Base-by-base conservation (phyloP, 495 filamentous ascomycete genomes). In the Penicillium subrubescens region DNA sequence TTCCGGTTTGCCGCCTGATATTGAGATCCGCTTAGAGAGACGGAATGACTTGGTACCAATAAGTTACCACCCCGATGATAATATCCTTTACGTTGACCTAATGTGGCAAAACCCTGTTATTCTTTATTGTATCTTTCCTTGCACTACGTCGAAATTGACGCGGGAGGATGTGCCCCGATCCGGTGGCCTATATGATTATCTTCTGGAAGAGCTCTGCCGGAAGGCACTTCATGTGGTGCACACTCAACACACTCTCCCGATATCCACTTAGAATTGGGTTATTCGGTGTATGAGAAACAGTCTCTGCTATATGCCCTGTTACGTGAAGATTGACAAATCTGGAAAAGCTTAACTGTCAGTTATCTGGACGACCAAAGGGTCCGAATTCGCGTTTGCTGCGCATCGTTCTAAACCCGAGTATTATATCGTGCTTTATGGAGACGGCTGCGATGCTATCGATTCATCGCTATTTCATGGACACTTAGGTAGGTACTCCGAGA, bases 261-360 rank as follows among this genome's bases (percentile, higher is more conserved):
- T 23, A 50, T 50, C 44, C 44, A 50, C 44, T 50, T n/a, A 50
- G 44, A 23, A 50, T 50, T 50, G 44, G 44, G 44, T 50, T 50
- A 50, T 50, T 25, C 44, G 44, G 11, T 50, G 44, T 50, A 50
- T 50, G 44, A 50, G 44, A 50, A 12, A 50, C 44, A 50, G 44
- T 50, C 44, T 50, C 17, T n/a, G 44, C 44, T 50, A 50, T 50
- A 50, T 50, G 44, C 44, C 44, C 44, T n/a, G 44, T 50, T 23
- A 25, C 17, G 44, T 50, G 44, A 23, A 6, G 23, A 50, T 50
- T 50, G 15, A 50, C n/a, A n/a, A n/a, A n/a, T n/a, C n/a, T n/a
- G n/a, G n/a, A n/a, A n/a, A n/a, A n/a, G n/a, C n/a, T n/a, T n/a
- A n/a, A n/a, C n/a, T n/a, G n/a, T n/a, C n/a, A n/a, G n/a, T n/a